Conservation (phyloP, 176 grass and related monocot genomes). For the Urochloa ruziziensis region DNA sequence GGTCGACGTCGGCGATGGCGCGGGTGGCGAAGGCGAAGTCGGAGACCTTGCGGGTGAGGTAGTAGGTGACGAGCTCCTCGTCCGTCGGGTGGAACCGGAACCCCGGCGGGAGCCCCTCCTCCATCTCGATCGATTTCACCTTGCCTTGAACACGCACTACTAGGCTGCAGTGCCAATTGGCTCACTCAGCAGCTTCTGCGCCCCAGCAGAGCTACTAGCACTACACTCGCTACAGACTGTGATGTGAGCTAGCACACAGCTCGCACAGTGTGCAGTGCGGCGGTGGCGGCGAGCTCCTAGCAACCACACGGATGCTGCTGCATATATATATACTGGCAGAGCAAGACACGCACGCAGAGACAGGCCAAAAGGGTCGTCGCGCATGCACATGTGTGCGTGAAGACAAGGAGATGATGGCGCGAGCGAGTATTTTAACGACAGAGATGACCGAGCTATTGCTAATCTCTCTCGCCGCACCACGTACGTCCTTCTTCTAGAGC, state of each 20-base stretch:
- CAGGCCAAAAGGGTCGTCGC: background rate
- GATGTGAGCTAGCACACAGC: too few relatives aligned
- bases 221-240: constrained; percentile 21
- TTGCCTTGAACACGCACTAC: too few relatives aligned
- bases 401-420: constrained; percentile 16
- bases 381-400: constrained; percentile 29
- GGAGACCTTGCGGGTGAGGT: constrained; percentile 56
- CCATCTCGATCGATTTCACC: constrained; percentile 3
- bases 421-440: background rate
- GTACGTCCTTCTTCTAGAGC: constrained; percentile 37
- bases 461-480: background rate
- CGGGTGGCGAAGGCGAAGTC: constrained; percentile 50
- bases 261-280: constrained; percentile 23
- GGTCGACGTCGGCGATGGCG: constrained; percentile 67
- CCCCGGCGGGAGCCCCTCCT: constrained; percentile 49
- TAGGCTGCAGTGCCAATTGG: too few relatives aligned
- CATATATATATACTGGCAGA: constrained; percentile 28
- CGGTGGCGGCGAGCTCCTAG: background rate
- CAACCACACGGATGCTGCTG: background rate
- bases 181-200: background rate
- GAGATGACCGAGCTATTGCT: background rate
- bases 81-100: constrained; percentile 65
- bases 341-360: background rate
- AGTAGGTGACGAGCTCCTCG: constrained; percentile 49
- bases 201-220: too few relatives aligned